Evolutionary conservation across 225 moss, liverwort and hornwort genomes (phyloP).

Genomic region (Marchantia paleacea): DNA sequence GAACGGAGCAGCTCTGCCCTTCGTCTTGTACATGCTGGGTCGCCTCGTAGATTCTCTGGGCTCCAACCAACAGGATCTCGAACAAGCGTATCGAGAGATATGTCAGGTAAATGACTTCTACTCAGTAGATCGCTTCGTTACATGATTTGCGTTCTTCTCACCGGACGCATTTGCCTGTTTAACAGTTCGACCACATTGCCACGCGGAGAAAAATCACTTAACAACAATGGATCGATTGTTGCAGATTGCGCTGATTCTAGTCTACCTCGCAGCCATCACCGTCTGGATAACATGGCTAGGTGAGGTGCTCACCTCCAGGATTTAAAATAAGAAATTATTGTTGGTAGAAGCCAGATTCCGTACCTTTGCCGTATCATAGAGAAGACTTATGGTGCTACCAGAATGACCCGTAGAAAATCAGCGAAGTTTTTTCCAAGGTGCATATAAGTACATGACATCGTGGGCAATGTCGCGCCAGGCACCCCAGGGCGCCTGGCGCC

Average conservation of each 20-base stretch:
- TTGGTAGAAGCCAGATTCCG: too few species aligned
- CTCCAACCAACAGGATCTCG: slow-evolving; percentile 27
- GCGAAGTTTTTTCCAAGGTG: background rate
- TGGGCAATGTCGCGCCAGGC: too few species aligned
- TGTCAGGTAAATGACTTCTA: slow-evolving; percentile 22
- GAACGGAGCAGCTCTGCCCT: slow-evolving; percentile 37
- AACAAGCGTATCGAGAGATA: slow-evolving; percentile 28
- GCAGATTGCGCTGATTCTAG: slow-evolving; percentile 37
- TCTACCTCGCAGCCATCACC: slow-evolving; percentile 27
- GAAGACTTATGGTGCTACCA: too few species aligned
- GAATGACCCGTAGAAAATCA: background rate
- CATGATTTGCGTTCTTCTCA: too few species aligned
- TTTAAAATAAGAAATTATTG: too few species aligned
- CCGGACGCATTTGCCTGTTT: too few species aligned
- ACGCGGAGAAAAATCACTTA: background rate
- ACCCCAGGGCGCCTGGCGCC: background rate
- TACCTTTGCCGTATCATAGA: too few species aligned
- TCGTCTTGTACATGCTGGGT: slow-evolving; percentile 30
- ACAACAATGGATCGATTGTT: background rate
- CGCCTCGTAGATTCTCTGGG: slow-evolving; percentile 37
- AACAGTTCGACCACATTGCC: too few species aligned
- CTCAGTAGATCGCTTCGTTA: background rate
- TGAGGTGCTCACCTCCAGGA: background rate
- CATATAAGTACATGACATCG: background rate
- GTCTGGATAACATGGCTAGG: slow-evolving; percentile 34